phyloP scores from a whole-genome alignment of 2,329 filamentous ascomycete genomes.

The Triangularia setosa region DNA sequence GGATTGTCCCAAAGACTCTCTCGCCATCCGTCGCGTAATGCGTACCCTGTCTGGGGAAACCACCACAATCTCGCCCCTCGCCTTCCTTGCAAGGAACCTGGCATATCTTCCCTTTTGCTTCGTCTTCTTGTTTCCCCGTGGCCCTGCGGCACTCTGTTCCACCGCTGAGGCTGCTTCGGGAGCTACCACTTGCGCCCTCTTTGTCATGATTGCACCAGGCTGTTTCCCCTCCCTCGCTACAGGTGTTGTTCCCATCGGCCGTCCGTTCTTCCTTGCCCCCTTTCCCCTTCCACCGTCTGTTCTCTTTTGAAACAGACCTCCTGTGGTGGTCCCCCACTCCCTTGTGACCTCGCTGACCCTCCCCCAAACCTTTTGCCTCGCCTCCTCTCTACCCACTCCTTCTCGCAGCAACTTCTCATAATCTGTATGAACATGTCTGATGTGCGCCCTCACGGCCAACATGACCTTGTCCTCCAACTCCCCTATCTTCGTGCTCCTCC shows the following conservation, averaged over 20 bases:
- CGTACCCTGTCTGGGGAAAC: neutral
- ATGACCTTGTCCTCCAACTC: slow-evolving; percentile 37
- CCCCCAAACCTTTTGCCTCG: slow-evolving; percentile 20
- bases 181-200: neutral
- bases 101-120: neutral
- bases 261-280: neutral
- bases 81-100: neutral
- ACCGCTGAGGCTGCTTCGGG: neutral
- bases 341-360: slow-evolving; percentile 21
- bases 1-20: neutral
- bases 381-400: slow-evolving; percentile 15
- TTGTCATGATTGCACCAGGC: neutral
- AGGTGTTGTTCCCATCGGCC: neutral
- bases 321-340: slow-evolving; percentile 21
- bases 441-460: slow-evolving; percentile 47
- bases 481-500: slow-evolving; percentile 37
- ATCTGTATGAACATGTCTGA: slow-evolving; percentile 44
- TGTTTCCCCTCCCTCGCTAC: neutral
- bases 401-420: slow-evolving; percentile 41
- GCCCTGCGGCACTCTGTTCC: neutral
- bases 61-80: neutral
- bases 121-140: neutral
- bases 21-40: neutral
- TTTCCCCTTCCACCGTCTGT: neutral
- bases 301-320: neutral